Evolutionary conservation across 2,329 filamentous ascomycete genomes (phyloP).

Genomic region (Lasiodiplodia sp.): DNA sequence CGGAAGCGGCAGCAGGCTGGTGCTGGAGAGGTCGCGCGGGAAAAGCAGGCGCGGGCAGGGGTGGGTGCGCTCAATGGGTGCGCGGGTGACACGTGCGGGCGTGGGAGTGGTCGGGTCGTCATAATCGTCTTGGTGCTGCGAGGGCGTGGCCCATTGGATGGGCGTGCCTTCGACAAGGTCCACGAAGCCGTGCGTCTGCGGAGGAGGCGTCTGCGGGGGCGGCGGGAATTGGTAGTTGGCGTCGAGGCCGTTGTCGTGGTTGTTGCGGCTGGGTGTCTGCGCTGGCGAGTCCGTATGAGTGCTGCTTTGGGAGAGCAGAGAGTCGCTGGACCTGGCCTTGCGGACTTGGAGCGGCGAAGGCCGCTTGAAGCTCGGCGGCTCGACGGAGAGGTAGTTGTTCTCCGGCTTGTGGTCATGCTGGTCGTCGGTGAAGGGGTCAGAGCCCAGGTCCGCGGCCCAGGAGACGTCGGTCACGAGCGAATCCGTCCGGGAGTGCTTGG

Average conservation of each 20-base stretch:
- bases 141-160: slow-evolving; percentile 14
- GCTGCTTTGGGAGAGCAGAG: slow-evolving; percentile 8
- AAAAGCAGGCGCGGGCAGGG: slow-evolving; percentile 17
- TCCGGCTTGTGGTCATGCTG: slow-evolving; percentile 2
- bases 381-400: slow-evolving; percentile 12
- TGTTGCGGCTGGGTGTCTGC: slow-evolving; percentile 29
- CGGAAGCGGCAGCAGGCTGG: slow-evolving; percentile 28
- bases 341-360: slow-evolving; percentile 26
- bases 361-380: slow-evolving; percentile 10
- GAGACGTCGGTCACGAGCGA: slow-evolving; percentile 21
- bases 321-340: slow-evolving; percentile 20
- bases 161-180: slow-evolving; percentile 25
- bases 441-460: slow-evolving; percentile 2
- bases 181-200: slow-evolving; percentile 22
- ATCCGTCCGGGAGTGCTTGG: slow-evolving; percentile 13
- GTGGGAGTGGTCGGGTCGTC: slow-evolving; percentile 8
- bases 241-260: slow-evolving; percentile 30
- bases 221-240: slow-evolving; percentile 6
- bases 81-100: not conserved
- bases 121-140: not conserved
- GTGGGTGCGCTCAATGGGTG: slow-evolving; percentile 12
- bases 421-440: slow-evolving; percentile 9
- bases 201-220: slow-evolving; percentile 6
- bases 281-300: slow-evolving; percentile 6
- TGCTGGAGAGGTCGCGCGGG: slow-evolving; percentile 24